Evolutionary conservation across 345 rosid genomes (phyloP), one percentile per base, ranked within the genome.

Genomic region (Adansonia digitata): DNA sequence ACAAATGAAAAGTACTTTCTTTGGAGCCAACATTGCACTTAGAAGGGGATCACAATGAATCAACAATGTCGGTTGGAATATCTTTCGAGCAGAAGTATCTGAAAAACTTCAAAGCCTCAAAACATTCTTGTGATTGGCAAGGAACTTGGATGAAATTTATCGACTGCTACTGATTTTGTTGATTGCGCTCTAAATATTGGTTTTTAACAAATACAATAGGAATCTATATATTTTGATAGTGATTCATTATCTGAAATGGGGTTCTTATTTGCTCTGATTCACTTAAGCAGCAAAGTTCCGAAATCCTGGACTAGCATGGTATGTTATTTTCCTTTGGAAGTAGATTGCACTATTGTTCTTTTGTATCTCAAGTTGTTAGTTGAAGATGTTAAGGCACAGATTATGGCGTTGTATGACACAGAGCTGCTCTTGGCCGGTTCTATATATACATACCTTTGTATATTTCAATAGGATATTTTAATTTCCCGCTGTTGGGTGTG

Each of bases 341-440:
- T 13, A 3, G 5, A 43, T 17, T 51, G 74, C 46, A 70, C 52
- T 70, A 70, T 76, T 76, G 69, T 63, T 69, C 2, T 34, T 15
- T 7, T 48, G 40, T 76, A 66, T 79, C 37, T 22, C 7, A 39
- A 31, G 67, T 22, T 52, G 42, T 69, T 51, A 42, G 64, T 59
- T 27, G 64, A 59, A 59, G 37, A 59, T 75, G 69, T 55, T 76
- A 52, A 37, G 51, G 67, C 80, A 15, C 40, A 60, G 22, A 56
- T 37, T 27, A 4, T 27, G 68, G 43, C 55, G 5, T 52, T 62
- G 57, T 2, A 39, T 57, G 27, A 46, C 35, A 27, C 27, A 59
- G 13, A 31, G 31, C 12, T 5, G 22, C 26, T 37, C 51, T 14
- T 56, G 71, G 66, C 69, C 34, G n/a, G 52, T 42, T 72, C 65